Percentiles rank a stretch among this genome's conserved stretches.
Evolutionary conservation across 306 rosid species (phyloP).

Genomic region (Cicer chorassanicum): DNA sequence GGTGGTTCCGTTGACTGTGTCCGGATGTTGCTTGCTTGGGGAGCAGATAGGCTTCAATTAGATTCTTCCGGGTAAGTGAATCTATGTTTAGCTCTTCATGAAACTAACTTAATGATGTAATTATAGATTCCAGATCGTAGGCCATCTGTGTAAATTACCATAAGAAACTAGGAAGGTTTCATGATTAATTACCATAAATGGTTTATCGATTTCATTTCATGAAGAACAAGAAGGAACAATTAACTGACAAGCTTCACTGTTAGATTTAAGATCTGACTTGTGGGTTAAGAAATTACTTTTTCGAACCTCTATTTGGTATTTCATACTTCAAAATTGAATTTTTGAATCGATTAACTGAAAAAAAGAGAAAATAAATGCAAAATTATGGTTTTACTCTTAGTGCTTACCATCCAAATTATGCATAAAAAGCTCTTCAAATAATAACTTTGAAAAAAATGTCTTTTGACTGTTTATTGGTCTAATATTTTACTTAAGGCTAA

Average conservation of each 20-base stretch:
- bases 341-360: slow-evolving; percentile 17
- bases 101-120: not conserved
- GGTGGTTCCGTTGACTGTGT: slow-evolving; percentile 85
- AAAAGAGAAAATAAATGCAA: not conserved
- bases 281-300: not conserved
- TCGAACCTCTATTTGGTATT: not conserved
- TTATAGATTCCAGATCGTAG: not conserved
- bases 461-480: too few species aligned
- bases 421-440: too few species aligned
- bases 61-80: slow-evolving; percentile 77
- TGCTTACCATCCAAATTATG: not conserved
- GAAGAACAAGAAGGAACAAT: slow-evolving; percentile 3
- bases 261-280: slow-evolving; percentile 18
- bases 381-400: not conserved
- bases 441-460: too few species aligned
- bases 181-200: slow-evolving; percentile 17
- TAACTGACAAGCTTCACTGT: not conserved
- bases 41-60: slow-evolving; percentile 84
- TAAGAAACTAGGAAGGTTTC: not conserved
- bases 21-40: slow-evolving; percentile 85
- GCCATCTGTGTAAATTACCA: not conserved
- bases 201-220: slow-evolving; percentile 3
- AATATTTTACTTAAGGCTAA: too few species aligned
- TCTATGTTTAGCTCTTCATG: not conserved
- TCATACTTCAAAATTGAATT: slow-evolving; percentile 3